Evolutionary conservation across 1,284 basidiomycete genomes (phyloP).

Genomic region (Cerioporus squamosus): DNA sequence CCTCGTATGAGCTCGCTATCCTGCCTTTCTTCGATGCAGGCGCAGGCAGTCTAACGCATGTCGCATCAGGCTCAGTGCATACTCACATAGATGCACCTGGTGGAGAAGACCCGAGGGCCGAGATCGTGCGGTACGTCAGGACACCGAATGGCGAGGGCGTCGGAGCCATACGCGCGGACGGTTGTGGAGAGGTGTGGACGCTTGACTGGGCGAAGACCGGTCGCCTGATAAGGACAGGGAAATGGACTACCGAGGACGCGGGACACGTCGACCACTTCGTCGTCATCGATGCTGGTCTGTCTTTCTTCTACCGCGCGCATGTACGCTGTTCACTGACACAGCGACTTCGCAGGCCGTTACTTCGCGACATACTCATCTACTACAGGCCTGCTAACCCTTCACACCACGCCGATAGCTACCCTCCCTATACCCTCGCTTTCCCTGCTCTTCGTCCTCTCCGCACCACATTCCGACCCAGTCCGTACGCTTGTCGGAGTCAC

Average conservation of each 20-base stretch:
- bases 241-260: slow-evolving; percentile 43
- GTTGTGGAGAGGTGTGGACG: slow-evolving; percentile 68
- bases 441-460: slow-evolving; percentile 60
- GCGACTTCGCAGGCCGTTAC: slow-evolving; percentile 30
- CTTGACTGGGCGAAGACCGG: slow-evolving; percentile 39
- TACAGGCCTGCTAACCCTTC: slow-evolving; percentile 49
- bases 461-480: slow-evolving; percentile 31
- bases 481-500: slow-evolving; percentile 35
- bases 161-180: slow-evolving; percentile 57
- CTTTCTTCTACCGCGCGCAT: not conserved
- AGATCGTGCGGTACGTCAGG: slow-evolving; percentile 64
- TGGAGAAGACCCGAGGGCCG: slow-evolving; percentile 48
- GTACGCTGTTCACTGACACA: not conserved
- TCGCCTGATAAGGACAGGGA: slow-evolving; percentile 45
- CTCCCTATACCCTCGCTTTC: slow-evolving; percentile 55
- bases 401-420: slow-evolving; percentile 48
- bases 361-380: slow-evolving; percentile 54
- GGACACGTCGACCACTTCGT: slow-evolving; percentile 60
- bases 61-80: slow-evolving; percentile 38
- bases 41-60: slow-evolving; percentile 49
- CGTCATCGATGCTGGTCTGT: slow-evolving; percentile 63
- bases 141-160: slow-evolving; percentile 79
- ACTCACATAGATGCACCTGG: slow-evolving; percentile 40
- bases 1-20: slow-evolving; percentile 58
- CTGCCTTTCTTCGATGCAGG: slow-evolving; percentile 65